phyloP scores from a whole-genome alignment of 2,329 filamentous ascomycete species.

The Neopestalotiopsis clavispora region DNA sequence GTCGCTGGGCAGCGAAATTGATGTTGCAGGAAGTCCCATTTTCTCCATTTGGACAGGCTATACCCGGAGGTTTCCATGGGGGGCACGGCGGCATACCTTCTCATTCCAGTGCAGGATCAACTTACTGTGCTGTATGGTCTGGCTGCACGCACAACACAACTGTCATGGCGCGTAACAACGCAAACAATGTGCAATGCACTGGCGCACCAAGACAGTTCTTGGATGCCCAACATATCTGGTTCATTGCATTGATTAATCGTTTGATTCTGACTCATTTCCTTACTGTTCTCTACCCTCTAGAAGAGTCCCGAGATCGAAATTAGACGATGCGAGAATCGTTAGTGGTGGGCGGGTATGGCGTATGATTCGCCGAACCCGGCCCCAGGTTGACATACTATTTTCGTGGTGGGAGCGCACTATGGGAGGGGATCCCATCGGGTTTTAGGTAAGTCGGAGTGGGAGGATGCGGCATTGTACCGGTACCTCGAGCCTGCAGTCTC shows the following conservation, averaged over 20 bases:
- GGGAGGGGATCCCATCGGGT: not conserved
- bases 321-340: not conserved
- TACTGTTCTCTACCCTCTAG: not conserved
- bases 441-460: constrained; percentile 5
- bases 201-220: constrained; percentile 4
- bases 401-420: not conserved
- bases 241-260: not conserved
- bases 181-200: not conserved
- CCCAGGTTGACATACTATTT: constrained; percentile 5
- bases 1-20: not conserved
- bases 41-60: not conserved
- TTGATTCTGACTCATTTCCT: constrained; percentile 4
- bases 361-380: not conserved
- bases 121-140: not conserved
- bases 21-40: not conserved
- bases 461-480: constrained; percentile 7
- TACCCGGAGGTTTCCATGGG: not conserved
- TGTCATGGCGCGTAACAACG: too few species aligned
- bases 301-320: not conserved
- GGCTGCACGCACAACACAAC: not conserved
- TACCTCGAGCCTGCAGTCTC: constrained; percentile 6
- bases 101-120: not conserved
- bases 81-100: constrained; percentile 2
- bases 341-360: not conserved
- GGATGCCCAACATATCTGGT: not conserved